Base-by-base conservation (phyloP, 192 early-diverging fungal species). In the Spizellomyces sp. region DNA sequence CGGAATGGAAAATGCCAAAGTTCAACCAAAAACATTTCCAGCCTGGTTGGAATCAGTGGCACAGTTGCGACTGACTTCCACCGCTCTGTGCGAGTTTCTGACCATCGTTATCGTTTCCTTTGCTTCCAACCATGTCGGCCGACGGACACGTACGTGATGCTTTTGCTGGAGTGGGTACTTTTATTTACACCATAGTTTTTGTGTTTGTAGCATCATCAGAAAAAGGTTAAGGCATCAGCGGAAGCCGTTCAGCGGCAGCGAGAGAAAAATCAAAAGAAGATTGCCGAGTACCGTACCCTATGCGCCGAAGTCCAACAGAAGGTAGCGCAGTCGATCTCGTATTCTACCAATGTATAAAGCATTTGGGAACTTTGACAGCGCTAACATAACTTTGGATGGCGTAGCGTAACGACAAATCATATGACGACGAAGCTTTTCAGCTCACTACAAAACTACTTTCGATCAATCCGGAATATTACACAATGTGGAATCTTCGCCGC, bases 401-500 rank as follows among this genome's bases (percentile, higher is more conserved):
- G 27, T 36, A 36, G 27, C 27, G 27, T 36, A 36, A 36, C 27
- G 27, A 36, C 27, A 36, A 36, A 36, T 36, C 27, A 36, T 36
- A 36, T 36, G 27, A 36, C 27, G 27, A 36, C 27, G 27, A 36
- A 36, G 3, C 27, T 2, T 36, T 36, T 36, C 27, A 36, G 27
- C 60, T 86, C 9, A 96, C 92, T 22, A 88, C 89, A 19, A 73
- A 80, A 15, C 82, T 98, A 14, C 80, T 99, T 0, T 81, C 83
- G 42, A 75, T 85, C 62, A 98, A 96, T 82, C 93, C 95, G 8
- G 98, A 98, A 73, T 90, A 88, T 52, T 98, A 99, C 76, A 90
- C 95, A 1, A 85, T 93, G 45, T 99, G 98, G 98, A 98, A 98
- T 79, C 89, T 88, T 72, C 87, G 98, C 5, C 88, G 96, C 58